phyloP scores from a whole-genome alignment of 805 yeast genomes.

The Clavispora carvajalis region DNA sequence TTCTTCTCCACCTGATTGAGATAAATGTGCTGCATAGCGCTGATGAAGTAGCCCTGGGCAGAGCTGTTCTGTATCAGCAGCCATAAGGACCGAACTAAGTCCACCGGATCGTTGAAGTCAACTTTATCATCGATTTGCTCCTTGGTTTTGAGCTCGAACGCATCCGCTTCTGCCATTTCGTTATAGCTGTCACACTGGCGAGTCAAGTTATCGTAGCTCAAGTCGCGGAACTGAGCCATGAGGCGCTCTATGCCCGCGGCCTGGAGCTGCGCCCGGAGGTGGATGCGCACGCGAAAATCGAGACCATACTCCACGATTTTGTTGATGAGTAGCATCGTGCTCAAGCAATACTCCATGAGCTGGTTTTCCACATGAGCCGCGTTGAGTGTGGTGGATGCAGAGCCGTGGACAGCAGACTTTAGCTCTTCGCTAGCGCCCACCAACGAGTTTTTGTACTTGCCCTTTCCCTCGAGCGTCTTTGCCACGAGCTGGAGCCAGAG shows the following conservation, averaged over 20 bases:
- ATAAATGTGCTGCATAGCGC: conserved; percentile 63
- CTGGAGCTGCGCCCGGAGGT: conserved; percentile 46
- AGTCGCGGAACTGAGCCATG: conserved; percentile 18
- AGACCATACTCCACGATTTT: conserved; percentile 50
- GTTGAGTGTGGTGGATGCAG: conserved; percentile 35
- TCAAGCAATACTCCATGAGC: conserved; percentile 63
- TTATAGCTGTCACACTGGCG: conserved; percentile 62
- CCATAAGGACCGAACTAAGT: conserved; percentile 57
- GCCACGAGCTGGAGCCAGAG: conserved; percentile 68
- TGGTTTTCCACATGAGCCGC: conserved; percentile 49
- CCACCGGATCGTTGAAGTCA: conserved; percentile 68
- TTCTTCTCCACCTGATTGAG: conserved; percentile 49
- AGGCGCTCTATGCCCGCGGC: conserved; percentile 22
- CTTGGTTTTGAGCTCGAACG: conserved; percentile 35
- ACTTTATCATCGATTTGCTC: conserved; percentile 37
- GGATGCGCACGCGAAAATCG: conserved; percentile 44
- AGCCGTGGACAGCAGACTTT: conserved; percentile 25
- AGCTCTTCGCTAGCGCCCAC: conserved; percentile 91
- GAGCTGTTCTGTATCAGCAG: conserved; percentile 50
- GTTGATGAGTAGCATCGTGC: conserved; percentile 66
- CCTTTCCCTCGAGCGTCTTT: conserved; percentile 74
- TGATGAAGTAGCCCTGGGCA: conserved; percentile 53
- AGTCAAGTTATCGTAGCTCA: conserved; percentile 54
- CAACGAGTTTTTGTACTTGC: conserved; percentile 75
- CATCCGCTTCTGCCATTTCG: conserved; percentile 54